Base-by-base conservation (phyloP, 352 stramenopile genomes). In the Globisporangium orthogonon region DNA sequence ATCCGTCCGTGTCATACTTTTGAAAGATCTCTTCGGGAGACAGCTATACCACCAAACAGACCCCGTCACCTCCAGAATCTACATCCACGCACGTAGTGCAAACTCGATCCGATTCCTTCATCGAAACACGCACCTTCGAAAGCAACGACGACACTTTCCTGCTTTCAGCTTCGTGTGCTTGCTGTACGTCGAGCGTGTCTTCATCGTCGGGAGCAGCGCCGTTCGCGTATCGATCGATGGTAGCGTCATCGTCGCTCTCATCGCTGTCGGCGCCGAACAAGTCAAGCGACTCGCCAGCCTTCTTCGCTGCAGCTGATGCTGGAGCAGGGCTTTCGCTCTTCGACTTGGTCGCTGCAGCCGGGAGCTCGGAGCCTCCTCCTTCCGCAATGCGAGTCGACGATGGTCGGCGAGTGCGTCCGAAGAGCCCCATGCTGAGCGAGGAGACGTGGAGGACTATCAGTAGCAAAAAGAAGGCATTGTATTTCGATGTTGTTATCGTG, bases 1-100 rank as follows among this genome's bases (percentile, higher is more conserved):
- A 96, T 0, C 80, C 68, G 55, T 98, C 86, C 13, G 79, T 91
- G 70, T 97, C 94, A 59, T 97, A 97, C 44, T 95, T 93, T 4
- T 73, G 69, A 62, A 98, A 98, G 7, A 98, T 63, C 40, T 96
- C 77, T 40, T 98, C 95, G 1, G 83, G 78, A 0, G 74, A 74
- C 18, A 87, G 55, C 76, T 83, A 62, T 33, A 23, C 30, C 23
- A 23, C 23, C 23, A 23, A 23, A 33, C n/a, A 2, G 43, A 23
- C 39, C 13, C 15, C 31, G 14, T n/a, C 5, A 6, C 45, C 30
- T 7, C 4, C 30, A 59, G 30, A 14, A 23, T 23, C 23, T 23
- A 23, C 23, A 23, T 23, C 23, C 23, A 23, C 23, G 23, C 23
- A 23, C 23, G 23, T 23, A 23, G 23, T 23, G 23, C 11, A 17